These are phyloP conservation scores for Trichoderma reesei DNA, from an alignment of 495 filamentous ascomycete genomes.

Conservation along the genomic window DNA sequence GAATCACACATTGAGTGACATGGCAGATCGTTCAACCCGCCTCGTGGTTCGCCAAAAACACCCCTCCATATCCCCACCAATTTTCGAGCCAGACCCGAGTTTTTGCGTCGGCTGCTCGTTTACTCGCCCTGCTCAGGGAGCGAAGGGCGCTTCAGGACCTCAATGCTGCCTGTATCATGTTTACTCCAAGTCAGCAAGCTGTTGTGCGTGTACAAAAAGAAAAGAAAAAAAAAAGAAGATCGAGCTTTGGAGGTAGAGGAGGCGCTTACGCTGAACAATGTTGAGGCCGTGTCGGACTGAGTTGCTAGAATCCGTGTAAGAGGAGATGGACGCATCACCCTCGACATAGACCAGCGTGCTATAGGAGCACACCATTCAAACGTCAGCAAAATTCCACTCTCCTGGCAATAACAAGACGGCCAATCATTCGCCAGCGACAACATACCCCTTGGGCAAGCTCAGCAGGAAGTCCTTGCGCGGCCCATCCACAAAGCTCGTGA, in stretches of 20 bases:
- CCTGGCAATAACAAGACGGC: not conserved
- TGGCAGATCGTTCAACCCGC: not conserved
- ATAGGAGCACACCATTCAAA: constrained; percentile 7
- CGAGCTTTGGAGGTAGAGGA: not conserved
- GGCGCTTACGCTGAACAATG: constrained; percentile 61
- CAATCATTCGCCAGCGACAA: not conserved
- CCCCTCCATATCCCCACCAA: not conserved
- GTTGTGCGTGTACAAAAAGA: not conserved
- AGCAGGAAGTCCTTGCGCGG: constrained; percentile 55
- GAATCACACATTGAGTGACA: not conserved
- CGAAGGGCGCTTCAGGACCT: constrained; percentile 40
- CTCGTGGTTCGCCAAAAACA: constrained; percentile 1
- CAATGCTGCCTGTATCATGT: constrained; percentile 39
- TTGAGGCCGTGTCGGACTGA: constrained; percentile 45
- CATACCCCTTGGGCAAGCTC: constrained; percentile 70
- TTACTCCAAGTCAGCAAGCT: not conserved
- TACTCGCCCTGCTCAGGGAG: constrained; percentile 4
- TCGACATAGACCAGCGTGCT: constrained; percentile 65
- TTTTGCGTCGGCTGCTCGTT: too few species aligned
- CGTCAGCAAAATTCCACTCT: not conserved
- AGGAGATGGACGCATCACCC: constrained; percentile 54
- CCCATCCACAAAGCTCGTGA: constrained; percentile 56
- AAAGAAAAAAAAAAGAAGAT: not conserved
- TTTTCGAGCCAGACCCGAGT: not conserved
- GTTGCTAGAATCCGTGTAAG: constrained; percentile 55